Evolutionary conservation across 305 asterid genomes (phyloP), one percentile per base, ranked within the genome.

Genomic region (Ilex paraguariensis): DNA sequence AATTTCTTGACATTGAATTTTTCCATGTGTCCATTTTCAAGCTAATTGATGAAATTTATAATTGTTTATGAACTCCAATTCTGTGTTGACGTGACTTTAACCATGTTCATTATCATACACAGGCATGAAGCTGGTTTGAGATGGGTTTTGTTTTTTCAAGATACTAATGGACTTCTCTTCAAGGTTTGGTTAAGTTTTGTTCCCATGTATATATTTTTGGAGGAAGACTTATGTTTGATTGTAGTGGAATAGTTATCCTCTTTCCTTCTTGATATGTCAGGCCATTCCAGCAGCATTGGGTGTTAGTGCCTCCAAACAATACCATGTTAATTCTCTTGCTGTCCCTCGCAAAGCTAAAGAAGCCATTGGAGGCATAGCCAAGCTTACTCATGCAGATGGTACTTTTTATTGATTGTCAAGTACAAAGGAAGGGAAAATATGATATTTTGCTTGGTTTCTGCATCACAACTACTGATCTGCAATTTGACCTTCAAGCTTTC

Each of bases 311-410:
- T 75, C 80, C 55, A 93, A 83, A 65, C 79, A 79, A 71, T 93
- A 93, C 80, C 95, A 93, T 73, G 97, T 93, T 64, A 90, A 93
- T 79, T 93, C 99, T 86, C 91, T 93, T 60, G 95, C 99, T 57
- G 99, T 90, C 81, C 97, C 95, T 48, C 87, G 99, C 68, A 93
- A 93, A 86, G 99, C 99, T 64, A 93, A 93, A 87, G 97, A 93
- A 79, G 97, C 99, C 75, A 87, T 87, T 66, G 99, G 99, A 67
- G 99, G 99, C 77, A 93, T 93, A 64, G 77, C 99, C 63, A 87
- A 69, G 69, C 96, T 93, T 64, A 82, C 93, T 73, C 99, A 93
- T 70, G 68, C 81, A 75, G 99, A 93, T 82, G 99, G 99, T 86
- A 64, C 13, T 72, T 44, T 49, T 51, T 57, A 57, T 54, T 62